A percentile compares a stretch with the other conserved stretches of the same genome.
These are phyloP conservation scores for Acer yangbiense DNA, from an alignment of 345 rosid species.

Conservation along the genomic window DNA sequence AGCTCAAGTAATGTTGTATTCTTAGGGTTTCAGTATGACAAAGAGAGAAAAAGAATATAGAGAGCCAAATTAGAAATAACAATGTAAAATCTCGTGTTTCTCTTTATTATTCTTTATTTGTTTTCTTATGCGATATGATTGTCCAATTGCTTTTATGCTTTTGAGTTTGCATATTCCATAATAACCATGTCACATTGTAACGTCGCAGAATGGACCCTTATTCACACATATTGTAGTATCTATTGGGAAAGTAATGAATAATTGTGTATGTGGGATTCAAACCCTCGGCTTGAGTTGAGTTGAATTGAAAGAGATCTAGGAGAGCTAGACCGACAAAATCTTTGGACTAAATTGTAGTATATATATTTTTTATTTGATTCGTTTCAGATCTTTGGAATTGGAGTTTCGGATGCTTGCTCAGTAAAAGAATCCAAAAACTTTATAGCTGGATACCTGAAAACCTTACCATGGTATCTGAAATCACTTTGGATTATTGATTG, in stretches of 20 bases:
- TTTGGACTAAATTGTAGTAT: background rate
- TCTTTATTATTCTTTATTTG: no score
- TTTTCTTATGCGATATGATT: no score
- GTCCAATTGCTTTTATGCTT: no score
- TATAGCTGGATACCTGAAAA: constrained; percentile 25
- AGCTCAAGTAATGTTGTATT: no score
- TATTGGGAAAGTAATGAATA: background rate
- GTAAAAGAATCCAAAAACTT: constrained; percentile 22
- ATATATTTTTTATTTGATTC: constrained; percentile 15
- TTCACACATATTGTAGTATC: background rate
- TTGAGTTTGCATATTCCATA: no score
- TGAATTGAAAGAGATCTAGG: background rate
- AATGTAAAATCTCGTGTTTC: no score
- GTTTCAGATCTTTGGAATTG: constrained; percentile 31
- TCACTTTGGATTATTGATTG: background rate
- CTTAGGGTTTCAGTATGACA: no score
- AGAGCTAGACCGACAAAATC: background rate
- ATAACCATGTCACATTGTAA: no score
- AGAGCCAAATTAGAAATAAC: no score
- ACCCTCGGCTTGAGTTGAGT: constrained; percentile 4
- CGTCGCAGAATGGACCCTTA: no score
- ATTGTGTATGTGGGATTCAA: background rate
- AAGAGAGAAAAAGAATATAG: no score
- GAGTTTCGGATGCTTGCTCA: constrained; percentile 27
- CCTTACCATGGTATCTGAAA: background rate